phyloP scores from a whole-genome alignment of 192 early-diverging fungal genomes.

The Podila verticillata region DNA sequence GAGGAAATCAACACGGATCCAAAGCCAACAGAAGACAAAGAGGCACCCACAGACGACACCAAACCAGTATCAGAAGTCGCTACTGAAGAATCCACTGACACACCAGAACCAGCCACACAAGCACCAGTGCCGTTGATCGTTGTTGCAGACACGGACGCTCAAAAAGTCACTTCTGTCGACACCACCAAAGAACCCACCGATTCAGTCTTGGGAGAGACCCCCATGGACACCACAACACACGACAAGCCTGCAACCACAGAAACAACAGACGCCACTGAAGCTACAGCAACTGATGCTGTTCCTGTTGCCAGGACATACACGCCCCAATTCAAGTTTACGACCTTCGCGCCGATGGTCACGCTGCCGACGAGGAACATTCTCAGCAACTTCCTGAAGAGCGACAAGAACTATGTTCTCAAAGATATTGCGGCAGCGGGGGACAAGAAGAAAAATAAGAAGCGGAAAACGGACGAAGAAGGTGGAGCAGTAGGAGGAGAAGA shows the following conservation, averaged over 20 bases:
- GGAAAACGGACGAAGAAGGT: not conserved
- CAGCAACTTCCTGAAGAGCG: conserved; percentile 56
- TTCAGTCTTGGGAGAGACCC: not conserved
- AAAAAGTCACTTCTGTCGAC: not conserved
- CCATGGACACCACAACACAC: no score
- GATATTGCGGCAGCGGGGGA: conserved; percentile 23
- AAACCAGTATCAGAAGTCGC: not conserved
- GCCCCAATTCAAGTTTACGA: conserved; percentile 62
- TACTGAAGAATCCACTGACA: no score
- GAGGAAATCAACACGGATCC: not conserved
- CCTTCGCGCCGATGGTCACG: conserved; percentile 56
- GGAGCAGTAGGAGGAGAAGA: not conserved
- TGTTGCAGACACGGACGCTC: not conserved
- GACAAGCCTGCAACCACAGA: no score
- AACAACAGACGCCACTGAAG: not conserved
- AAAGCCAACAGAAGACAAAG: not conserved
- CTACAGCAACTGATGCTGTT: not conserved
- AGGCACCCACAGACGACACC: not conserved
- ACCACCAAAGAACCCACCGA: not conserved
- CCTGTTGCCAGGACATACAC: conserved; percentile 17
- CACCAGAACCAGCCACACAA: no score
- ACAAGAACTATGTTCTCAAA: conserved; percentile 58
- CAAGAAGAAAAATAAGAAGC: conserved; percentile 30
- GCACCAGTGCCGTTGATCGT: no score
- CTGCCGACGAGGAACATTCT: conserved; percentile 61